Evolutionary conservation across 2,329 filamentous ascomycete species (phyloP), one percentile per base, ranked within the genome.

Genomic region (Exophiala sideris): DNA sequence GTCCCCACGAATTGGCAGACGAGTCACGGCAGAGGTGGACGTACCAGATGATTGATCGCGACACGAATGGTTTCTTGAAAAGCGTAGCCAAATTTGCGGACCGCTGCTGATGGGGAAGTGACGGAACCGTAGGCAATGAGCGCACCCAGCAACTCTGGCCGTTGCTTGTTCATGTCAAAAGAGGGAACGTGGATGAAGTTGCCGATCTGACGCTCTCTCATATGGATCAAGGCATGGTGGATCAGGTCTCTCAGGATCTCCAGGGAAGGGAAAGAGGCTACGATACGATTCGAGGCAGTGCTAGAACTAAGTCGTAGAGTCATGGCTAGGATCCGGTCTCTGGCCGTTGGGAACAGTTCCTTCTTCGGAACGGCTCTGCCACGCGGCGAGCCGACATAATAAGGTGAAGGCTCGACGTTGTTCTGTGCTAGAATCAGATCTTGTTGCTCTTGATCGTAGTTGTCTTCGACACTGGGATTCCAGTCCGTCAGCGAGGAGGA

Each of bases 281-380:
- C 68, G 76, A 79, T 14, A 78, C 81, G 16, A 5, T 44, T 18
- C 12, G 5, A 40, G 9, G 70, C 34, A 12, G 34, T 6, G 11
- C 11, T 16, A 3, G 38, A 16, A 14, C 6, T 40, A 7, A 6
- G 16, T 4, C 6, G 10, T 5, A 8, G 11, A 1, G 88, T 79
- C 54, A 88, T 77, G 10, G 80, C 83, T 52, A 89, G 71, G 1
- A 88, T 77, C 44, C 77, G 78, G 66, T 89, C 86, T 3, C 84
- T 8, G 61, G 62, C 2, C 33, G 16, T 21, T 24, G 62, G 48
- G 2, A 64, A 62, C 2, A 68, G 46, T 1, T 60, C 56, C 20
- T 68, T 66, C 1, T 58, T 62, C 1, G 67, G 53, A 18, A 18
- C 16, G 16, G 16, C 16, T 18, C 16, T 2, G 16, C 16, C 16